These are phyloP conservation scores for Sambucus nigra DNA, from an alignment of 129 eudicot genomes.

Conservation along the genomic window DNA sequence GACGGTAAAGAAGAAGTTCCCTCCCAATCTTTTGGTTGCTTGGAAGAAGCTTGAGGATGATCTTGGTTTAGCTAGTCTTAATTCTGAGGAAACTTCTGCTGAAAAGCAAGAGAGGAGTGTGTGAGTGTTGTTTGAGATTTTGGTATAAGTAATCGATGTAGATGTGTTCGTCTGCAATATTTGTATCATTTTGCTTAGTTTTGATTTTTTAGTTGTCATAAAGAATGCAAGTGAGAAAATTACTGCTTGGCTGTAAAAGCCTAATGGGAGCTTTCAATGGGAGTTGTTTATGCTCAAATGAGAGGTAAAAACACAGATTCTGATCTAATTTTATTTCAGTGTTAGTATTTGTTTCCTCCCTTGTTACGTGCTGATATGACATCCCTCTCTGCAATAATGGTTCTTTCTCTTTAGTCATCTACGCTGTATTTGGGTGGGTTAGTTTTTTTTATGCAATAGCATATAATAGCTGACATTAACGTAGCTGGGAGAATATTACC, in stretches of 20 bases:
- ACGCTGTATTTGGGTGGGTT: too few species aligned
- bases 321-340: too few species aligned
- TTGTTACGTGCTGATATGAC: too few species aligned
- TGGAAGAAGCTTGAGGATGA: slow-evolving; percentile 64
- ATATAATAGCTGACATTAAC: too few species aligned
- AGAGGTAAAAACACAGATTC: too few species aligned
- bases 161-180: background rate
- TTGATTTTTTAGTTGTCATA: background rate
- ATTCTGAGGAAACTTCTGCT: slow-evolving; percentile 4
- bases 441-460: too few species aligned
- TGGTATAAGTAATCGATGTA: background rate
- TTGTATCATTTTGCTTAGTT: too few species aligned
- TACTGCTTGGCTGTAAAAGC: background rate
- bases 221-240: background rate
- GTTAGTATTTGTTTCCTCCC: too few species aligned
- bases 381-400: too few species aligned
- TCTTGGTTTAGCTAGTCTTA: slow-evolving; percentile 44
- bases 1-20: slow-evolving; percentile 73
- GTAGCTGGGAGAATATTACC: too few species aligned
- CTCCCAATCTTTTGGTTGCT: slow-evolving; percentile 48
- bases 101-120: background rate
- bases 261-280: background rate
- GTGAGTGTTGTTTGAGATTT: background rate
- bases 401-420: too few species aligned
- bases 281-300: too few species aligned